Evolutionary conservation across 2,329 filamentous ascomycete species (phyloP).

Genomic region (Claviceps pusilla): DNA sequence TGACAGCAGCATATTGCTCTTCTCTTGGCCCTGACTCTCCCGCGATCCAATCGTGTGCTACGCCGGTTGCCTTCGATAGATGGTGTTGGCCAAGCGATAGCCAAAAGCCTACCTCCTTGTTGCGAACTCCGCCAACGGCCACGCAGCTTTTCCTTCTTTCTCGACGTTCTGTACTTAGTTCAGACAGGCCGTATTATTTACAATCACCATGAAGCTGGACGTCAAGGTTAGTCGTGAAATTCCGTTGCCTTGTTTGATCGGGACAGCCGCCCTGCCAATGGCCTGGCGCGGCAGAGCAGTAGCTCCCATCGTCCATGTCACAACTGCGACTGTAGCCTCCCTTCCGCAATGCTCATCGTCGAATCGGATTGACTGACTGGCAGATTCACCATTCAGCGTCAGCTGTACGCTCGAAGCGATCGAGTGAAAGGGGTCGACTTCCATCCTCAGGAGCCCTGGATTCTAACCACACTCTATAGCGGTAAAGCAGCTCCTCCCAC

Average conservation of each 20-base stretch:
- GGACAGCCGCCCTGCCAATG: not conserved
- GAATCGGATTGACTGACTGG: not conserved
- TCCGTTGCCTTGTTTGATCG: not conserved
- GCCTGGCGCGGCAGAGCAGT: not conserved
- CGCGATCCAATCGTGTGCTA: not conserved
- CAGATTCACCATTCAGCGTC: conserved; percentile 17
- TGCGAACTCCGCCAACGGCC: conserved; percentile 2
- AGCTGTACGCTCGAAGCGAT: conserved; percentile 63
- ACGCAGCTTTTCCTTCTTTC: not conserved
- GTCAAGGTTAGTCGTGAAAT: conserved; percentile 21
- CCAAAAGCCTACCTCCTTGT: not conserved
- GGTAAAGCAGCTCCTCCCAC: conserved; percentile 32
- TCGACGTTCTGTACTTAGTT: not conserved
- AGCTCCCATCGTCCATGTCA: conserved; percentile 4
- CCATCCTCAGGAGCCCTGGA: conserved; percentile 92
- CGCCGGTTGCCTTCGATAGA: not conserved
- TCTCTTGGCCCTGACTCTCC: not conserved
- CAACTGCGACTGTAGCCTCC: not conserved
- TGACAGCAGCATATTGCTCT: not conserved
- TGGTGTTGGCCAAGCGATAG: conserved; percentile 3
- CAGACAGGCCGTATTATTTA: not conserved
- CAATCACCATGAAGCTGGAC: conserved; percentile 25
- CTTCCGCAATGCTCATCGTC: not conserved
- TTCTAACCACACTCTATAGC: conserved; percentile 90
- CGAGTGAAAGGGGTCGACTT: conserved; percentile 97